Base-by-base conservation (phyloP, 805 yeast genomes). In the Hanseniaspora occidentalis region DNA sequence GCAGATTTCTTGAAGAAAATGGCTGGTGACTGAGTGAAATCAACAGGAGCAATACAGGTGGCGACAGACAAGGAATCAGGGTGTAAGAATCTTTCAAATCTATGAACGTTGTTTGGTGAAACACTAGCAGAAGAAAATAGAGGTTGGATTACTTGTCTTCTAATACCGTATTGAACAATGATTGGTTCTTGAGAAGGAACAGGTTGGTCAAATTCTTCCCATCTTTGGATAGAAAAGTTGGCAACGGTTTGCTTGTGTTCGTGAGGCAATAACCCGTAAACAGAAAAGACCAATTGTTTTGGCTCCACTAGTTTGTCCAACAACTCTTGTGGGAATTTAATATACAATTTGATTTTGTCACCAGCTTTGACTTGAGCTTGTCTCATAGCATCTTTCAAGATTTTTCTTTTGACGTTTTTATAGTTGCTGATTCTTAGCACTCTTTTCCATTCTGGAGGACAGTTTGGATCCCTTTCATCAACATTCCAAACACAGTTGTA, bases 161-260 rank as follows among this genome's bases (percentile, higher is more conserved):
- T 78, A 40, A 89, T 84, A 20, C 98, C 99, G 55, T 86, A 88
- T 62, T 92, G 97, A 13, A 84, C 89, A 40, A 88, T 66, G 48
- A 92, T 65, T 23, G 77, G 61, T 36, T 84, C 94, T 50, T 80
- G 79, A n/a, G 94, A 75, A 37, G 86, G 81, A 43, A 92, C 71
- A 24, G 97, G 94, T 40, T 75, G 73, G 37, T 82, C 88, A 52
- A 78, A 84, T 48, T 82, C 94, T 61, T 89, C 94, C 88, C 96
- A 86, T 23, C 92, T 71, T 50, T 80, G 77, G 45, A 85, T 73
- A 6, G 89, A 73, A 53, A 84, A 78, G 61, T 89, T 85, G 44
- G 84, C 78, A 29, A 83, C 81, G 0, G 94, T 80, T 45, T 75
- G 70, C 57, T 88, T 82, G 56, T 85, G 94, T 59, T 92, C 99